A percentile compares a stretch with the other conserved stretches of the same genome.
Conservation (phyloP, 805 yeast species). For the Metschnikowia bowlesiae region DNA sequence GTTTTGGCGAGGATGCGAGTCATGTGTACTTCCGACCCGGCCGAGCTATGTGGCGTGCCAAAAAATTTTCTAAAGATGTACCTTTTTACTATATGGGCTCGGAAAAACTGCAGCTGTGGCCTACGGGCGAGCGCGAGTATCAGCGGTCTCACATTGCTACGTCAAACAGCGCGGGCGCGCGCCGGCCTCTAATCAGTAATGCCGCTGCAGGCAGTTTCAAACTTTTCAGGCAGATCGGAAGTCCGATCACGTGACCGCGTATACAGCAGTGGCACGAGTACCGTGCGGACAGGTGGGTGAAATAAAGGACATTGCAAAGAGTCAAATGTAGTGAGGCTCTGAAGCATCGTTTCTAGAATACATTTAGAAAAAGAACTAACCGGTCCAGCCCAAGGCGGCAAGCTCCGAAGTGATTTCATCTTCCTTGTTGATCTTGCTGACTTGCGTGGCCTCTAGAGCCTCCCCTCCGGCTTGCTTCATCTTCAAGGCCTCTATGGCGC, state of each 20-base stretch:
- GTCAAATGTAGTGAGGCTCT: not conserved
- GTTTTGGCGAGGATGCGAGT: no score
- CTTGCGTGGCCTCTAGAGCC: slow-evolving; percentile 86
- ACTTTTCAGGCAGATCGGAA: no score
- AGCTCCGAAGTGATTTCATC: slow-evolving; percentile 73
- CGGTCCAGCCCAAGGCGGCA: slow-evolving; percentile 63
- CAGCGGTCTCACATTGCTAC: not conserved
- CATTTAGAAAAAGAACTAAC: slow-evolving; percentile 15
- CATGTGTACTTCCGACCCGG: no score
- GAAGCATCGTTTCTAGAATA: not conserved
- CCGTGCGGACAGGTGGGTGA: no score
- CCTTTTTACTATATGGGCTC: no score
- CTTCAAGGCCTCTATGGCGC: slow-evolving; percentile 92
- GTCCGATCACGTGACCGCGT: not conserved
- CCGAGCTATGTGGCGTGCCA: no score
- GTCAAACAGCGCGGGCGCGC: not conserved
- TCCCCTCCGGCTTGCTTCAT: slow-evolving; percentile 81
- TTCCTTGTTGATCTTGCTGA: slow-evolving; percentile 85
- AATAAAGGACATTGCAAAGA: not conserved
- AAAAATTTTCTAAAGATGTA: no score
- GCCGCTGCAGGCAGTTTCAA: not conserved
- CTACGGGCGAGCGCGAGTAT: not conserved
- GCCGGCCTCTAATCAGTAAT: not conserved
- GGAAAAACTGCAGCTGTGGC: no score
- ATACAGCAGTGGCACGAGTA: no score